Evolutionary conservation across 768 basidiomycete genomes (phyloP).

Genomic region (Phallus indusiatus): DNA sequence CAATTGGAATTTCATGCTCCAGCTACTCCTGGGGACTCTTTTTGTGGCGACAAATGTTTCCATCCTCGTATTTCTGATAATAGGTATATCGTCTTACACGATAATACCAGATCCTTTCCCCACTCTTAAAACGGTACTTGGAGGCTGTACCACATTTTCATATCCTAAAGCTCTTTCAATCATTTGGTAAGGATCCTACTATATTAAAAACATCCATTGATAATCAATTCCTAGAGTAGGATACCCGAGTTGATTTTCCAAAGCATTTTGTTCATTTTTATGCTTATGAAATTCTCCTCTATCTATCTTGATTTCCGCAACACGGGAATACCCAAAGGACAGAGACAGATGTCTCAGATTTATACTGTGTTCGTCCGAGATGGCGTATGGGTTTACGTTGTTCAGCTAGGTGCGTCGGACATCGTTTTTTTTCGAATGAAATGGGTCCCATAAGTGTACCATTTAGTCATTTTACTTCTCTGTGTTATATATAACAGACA

Average conservation of each 20-base stretch:
- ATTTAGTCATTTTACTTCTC: neutral
- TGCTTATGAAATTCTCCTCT: neutral
- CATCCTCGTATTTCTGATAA: neutral
- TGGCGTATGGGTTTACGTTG: neutral
- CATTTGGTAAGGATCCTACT: neutral
- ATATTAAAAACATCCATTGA: neutral
- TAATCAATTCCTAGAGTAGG: neutral
- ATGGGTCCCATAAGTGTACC: neutral
- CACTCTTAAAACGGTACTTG: neutral
- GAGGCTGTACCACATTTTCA: neutral
- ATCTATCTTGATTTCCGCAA: neutral
- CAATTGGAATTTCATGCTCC: neutral
- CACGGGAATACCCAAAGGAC: neutral
- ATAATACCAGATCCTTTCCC: neutral
- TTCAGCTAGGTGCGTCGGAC: neutral
- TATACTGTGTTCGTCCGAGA: neutral
- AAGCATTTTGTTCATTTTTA: neutral
- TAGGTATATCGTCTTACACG: neutral
- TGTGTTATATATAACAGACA: neutral
- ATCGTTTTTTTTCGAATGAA: neutral
- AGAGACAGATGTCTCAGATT: neutral
- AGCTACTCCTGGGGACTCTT: neutral
- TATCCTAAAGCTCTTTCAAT: neutral
- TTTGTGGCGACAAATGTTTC: neutral
- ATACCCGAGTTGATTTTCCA: neutral